Percentiles rank a stretch among this genome's conserved stretches.
These are phyloP conservation scores for Circinella umbellata DNA, from an alignment of 371 early-diverging fungal genomes.

Conservation along the genomic window DNA sequence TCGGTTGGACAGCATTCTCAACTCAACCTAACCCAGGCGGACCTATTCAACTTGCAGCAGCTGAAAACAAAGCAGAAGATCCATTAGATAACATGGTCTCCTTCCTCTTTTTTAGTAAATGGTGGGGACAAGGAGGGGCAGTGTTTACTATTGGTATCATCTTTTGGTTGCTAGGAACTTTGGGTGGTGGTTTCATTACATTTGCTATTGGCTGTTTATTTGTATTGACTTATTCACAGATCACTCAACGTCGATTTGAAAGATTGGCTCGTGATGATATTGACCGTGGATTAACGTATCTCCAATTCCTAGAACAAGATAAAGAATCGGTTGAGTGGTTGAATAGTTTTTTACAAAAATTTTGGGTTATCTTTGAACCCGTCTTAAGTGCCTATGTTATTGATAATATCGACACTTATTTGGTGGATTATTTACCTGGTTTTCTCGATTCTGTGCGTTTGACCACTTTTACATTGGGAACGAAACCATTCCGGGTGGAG, in stretches of 20 bases:
- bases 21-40: constrained; percentile 38
- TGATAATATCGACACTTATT: constrained; percentile 73
- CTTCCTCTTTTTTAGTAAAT: constrained; percentile 22
- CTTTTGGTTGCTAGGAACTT: constrained; percentile 43
- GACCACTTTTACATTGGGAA: constrained; percentile 96
- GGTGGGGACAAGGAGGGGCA: constrained; percentile 40
- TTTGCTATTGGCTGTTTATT: constrained; percentile 52
- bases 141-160: constrained; percentile 39
- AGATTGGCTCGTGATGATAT: constrained; percentile 75
- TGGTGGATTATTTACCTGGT: constrained; percentile 83
- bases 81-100: constrained; percentile 26
- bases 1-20: constrained; percentile 47
- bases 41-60: constrained; percentile 26
- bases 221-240: constrained; percentile 72
- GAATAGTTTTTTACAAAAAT: constrained; percentile 86
- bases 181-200: constrained; percentile 60
- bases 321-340: constrained; percentile 97
- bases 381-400: constrained; percentile 82
- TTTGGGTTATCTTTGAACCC: constrained; percentile 98
- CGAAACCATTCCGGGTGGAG: constrained; percentile 93
- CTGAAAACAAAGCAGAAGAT: constrained; percentile 29
- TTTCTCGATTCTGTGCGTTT: constrained; percentile 93
- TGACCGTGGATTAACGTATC: constrained; percentile 60
- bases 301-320: constrained; percentile 53
- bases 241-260: constrained; percentile 67